Evolutionary conservation across 345 rosid genomes (phyloP).

Genomic region (Passiflora organensis): DNA sequence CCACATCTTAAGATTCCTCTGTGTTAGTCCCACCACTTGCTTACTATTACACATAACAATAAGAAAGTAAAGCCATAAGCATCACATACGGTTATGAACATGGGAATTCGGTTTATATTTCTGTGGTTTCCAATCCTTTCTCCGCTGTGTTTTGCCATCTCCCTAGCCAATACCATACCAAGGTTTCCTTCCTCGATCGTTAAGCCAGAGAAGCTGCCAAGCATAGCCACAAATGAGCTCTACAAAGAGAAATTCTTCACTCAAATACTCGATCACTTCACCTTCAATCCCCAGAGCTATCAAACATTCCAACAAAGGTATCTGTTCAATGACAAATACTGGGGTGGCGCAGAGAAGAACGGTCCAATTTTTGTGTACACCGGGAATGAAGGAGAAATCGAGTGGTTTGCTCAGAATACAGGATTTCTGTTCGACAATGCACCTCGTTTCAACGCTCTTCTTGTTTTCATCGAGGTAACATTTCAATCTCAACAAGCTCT

Average conservation of each 20-base stretch:
- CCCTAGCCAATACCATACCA: slow-evolving; percentile 15
- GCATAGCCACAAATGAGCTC: slow-evolving; percentile 5
- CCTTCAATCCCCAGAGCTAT: slow-evolving; percentile 45
- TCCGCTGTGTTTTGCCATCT: not conserved
- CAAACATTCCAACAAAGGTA: slow-evolving; percentile 49
- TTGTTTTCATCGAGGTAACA: slow-evolving; percentile 54
- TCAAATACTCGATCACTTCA: slow-evolving; percentile 60
- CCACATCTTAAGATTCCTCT: too few relatives aligned
- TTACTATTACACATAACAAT: too few relatives aligned
- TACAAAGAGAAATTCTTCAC: slow-evolving; percentile 44
- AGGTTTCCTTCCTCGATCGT: slow-evolving; percentile 29
- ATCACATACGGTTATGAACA: not conserved
- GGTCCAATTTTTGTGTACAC: slow-evolving; percentile 58
- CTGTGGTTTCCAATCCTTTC: slow-evolving; percentile 8
- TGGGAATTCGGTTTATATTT: slow-evolving; percentile 9
- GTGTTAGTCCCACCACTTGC: too few relatives aligned
- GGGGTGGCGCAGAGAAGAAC: slow-evolving; percentile 43
- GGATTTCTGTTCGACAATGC: slow-evolving; percentile 57
- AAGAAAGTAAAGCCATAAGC: too few relatives aligned
- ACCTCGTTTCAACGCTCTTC: slow-evolving; percentile 48
- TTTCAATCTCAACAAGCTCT: too few relatives aligned
- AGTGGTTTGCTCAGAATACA: slow-evolving; percentile 57
- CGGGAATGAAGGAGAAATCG: slow-evolving; percentile 58
- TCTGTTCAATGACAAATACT: slow-evolving; percentile 35
- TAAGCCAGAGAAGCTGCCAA: slow-evolving; percentile 21